Conservation (phyloP, 345 rosid species). For the Eucalyptus victrix region DNA sequence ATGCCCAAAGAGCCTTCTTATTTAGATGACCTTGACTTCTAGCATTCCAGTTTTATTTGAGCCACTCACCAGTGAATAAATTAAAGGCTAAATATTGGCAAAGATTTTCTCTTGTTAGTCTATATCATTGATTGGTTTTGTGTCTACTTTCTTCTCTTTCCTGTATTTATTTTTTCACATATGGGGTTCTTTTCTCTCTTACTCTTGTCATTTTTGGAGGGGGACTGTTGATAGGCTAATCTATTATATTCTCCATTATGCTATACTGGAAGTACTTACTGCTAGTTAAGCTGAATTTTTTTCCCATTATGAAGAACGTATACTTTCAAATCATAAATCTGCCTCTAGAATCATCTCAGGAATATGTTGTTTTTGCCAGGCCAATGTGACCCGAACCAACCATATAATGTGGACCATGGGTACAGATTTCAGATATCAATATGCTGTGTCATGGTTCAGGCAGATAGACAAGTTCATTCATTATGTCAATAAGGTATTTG, state of each 20-base stretch:
- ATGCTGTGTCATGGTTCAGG: constrained; percentile 90
- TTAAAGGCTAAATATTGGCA: background rate
- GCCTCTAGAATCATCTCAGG: background rate
- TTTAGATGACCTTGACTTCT: background rate
- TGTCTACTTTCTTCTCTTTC: background rate
- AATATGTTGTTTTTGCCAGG: constrained; percentile 17
- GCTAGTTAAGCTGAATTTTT: background rate
- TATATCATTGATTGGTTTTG: background rate
- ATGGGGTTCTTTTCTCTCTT: background rate
- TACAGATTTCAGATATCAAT: constrained; percentile 92
- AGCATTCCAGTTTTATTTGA: background rate
- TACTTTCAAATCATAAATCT: background rate
- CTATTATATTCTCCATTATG: background rate
- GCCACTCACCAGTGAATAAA: background rate
- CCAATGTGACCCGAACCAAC: constrained; percentile 82
- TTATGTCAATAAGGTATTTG: constrained; percentile 72
- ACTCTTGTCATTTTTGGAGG: background rate
- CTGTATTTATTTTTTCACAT: background rate
- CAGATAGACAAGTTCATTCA: constrained; percentile 97
- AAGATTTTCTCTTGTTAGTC: background rate
- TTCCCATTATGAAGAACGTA: background rate
- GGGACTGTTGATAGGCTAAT: background rate
- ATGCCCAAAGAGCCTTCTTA: background rate
- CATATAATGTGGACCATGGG: constrained; percentile 97
- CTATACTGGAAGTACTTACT: background rate